phyloP scores from a whole-genome alignment of 1,284 basidiomycete genomes.

The Sporisorium iseilematis-ciliati region DNA sequence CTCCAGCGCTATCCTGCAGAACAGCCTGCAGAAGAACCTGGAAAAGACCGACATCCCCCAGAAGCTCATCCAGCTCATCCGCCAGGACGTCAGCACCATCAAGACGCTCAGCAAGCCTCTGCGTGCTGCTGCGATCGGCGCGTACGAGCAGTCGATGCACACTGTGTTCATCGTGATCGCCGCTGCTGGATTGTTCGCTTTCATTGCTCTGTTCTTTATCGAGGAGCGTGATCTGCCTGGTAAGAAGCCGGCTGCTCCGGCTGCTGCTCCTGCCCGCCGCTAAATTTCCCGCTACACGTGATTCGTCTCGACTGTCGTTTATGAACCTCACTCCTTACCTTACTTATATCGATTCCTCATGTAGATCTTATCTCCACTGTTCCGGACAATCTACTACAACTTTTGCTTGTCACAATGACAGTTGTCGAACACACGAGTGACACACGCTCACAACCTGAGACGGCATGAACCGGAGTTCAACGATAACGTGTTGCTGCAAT shows the following conservation, averaged over 20 bases:
- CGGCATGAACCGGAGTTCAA: background rate
- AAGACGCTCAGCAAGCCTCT: slow-evolving; percentile 53
- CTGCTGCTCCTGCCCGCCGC: slow-evolving; percentile 35
- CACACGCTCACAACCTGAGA: background rate
- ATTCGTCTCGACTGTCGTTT: background rate
- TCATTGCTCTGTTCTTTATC: slow-evolving; percentile 67
- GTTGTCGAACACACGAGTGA: background rate
- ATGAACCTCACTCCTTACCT: background rate
- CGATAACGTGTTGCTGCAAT: too few species aligned
- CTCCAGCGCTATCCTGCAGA: slow-evolving; percentile 70
- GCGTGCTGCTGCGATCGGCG: slow-evolving; percentile 63
- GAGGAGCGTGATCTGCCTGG: slow-evolving; percentile 68
- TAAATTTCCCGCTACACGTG: background rate
- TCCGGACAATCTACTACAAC: slow-evolving; percentile 3
- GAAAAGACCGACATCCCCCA: slow-evolving; percentile 58
- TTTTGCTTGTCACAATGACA: background rate
- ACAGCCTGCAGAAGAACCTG: slow-evolving; percentile 65
- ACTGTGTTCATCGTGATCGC: slow-evolving; percentile 69
- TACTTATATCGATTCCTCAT: background rate
- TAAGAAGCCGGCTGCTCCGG: slow-evolving; percentile 50
- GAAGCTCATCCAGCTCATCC: slow-evolving; percentile 66
- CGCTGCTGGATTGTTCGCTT: slow-evolving; percentile 64
- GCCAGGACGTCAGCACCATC: slow-evolving; percentile 68
- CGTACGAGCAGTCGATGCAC: slow-evolving; percentile 69
- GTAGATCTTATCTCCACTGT: slow-evolving; percentile 3